Evolutionary conservation across 768 basidiomycete species (phyloP).

Genomic region (Hericium coralloides): DNA sequence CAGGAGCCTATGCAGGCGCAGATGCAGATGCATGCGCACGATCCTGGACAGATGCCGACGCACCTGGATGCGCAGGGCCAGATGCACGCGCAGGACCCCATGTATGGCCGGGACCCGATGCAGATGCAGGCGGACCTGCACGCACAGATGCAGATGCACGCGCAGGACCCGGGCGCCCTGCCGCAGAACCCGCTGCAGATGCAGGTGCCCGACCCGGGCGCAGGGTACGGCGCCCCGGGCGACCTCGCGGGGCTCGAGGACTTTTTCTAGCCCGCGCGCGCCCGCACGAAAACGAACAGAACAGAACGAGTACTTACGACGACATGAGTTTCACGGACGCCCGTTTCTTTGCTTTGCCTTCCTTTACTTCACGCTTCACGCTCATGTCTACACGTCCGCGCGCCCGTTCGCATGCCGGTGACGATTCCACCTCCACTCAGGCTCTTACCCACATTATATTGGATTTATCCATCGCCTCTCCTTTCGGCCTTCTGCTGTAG

Average conservation of each 20-base stretch:
- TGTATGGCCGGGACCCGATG: too few species aligned
- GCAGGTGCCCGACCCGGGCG: too few species aligned
- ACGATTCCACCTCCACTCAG: not conserved
- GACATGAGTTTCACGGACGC: not conserved
- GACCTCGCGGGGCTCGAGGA: not conserved
- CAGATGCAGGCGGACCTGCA: too few species aligned
- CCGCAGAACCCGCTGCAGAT: not conserved
- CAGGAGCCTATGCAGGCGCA: too few species aligned
- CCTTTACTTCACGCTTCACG: conserved; percentile 3
- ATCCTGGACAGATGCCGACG: too few species aligned
- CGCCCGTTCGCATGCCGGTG: not conserved
- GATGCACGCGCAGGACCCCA: too few species aligned
- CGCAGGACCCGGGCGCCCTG: not conserved
- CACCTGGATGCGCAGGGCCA: too few species aligned
- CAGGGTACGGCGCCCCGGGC: not conserved
- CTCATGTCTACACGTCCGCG: not conserved
- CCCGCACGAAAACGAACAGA: too few species aligned
- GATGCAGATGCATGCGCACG: too few species aligned
- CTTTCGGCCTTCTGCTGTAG: not conserved
- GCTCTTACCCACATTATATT: not conserved
- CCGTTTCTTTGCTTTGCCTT: not conserved
- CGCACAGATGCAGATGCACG: not conserved
- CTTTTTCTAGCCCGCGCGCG: not conserved
- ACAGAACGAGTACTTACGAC: not conserved
- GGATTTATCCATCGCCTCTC: not conserved